Percentiles rank a stretch among this genome's conserved stretches.
These are phyloP conservation scores for Antitrichia curtipendula DNA, from an alignment of 225 moss, liverwort and hornwort genomes.

Conservation along the genomic window DNA sequence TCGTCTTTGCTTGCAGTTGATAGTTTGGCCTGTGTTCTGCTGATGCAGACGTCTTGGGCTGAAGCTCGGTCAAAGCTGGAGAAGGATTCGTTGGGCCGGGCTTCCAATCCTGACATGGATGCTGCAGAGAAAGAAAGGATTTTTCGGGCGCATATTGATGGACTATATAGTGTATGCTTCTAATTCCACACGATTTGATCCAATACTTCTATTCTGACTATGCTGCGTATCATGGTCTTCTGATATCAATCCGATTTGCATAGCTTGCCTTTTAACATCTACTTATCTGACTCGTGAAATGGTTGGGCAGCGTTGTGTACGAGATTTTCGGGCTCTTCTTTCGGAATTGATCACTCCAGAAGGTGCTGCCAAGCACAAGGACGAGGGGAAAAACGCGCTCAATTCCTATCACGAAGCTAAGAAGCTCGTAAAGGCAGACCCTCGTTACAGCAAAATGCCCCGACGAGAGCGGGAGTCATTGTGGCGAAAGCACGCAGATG, in stretches of 20 bases:
- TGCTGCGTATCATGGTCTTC: neutral
- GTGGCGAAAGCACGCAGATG: conserved; percentile 70
- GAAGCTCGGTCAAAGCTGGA: conserved; percentile 73
- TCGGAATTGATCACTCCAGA: conserved; percentile 57
- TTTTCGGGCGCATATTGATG: conserved; percentile 67
- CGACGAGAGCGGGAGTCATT: conserved; percentile 65
- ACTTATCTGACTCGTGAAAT: neutral
- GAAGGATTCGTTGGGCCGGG: conserved; percentile 70
- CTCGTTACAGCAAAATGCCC: conserved; percentile 60
- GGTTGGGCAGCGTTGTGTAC: conserved; percentile 56
- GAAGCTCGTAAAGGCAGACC: conserved; percentile 57
- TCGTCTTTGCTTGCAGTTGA: neutral
- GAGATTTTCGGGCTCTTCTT: conserved; percentile 59
- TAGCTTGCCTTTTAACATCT: neutral
- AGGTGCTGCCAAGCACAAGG: conserved; percentile 27
- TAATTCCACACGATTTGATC: neutral
- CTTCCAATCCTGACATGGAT: conserved; percentile 74
- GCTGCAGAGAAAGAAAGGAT: conserved; percentile 52
- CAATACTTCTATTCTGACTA: neutral
- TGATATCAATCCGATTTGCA: neutral
- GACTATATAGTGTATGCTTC: conserved; percentile 52
- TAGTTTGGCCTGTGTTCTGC: neutral
- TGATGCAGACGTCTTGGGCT: conserved; percentile 63
- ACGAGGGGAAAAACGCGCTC: conserved; percentile 41
- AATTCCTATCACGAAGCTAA: conserved; percentile 76